These are phyloP conservation scores for Aspergillus unguis DNA, from an alignment of 2,329 filamentous ascomycete species.

Conservation along the genomic window DNA sequence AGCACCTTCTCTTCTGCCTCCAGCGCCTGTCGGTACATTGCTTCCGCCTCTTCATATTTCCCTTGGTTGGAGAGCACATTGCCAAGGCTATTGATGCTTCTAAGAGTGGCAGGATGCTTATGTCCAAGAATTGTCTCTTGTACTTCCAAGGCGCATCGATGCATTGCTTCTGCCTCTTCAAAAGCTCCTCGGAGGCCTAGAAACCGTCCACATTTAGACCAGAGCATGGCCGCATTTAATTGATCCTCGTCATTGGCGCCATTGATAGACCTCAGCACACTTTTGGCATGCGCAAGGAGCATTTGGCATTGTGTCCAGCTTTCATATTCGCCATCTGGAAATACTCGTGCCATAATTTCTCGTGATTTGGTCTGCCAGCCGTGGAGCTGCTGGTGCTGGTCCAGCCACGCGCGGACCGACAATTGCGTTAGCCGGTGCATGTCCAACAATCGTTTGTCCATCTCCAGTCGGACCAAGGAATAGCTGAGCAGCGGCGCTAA, in stretches of 20 bases:
- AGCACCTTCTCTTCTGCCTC: no score
- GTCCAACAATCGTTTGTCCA: conserved; percentile 14
- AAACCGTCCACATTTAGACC: no score
- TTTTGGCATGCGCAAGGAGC: neutral
- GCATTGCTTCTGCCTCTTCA: no score
- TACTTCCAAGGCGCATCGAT: no score
- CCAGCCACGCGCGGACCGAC: conserved; percentile 25
- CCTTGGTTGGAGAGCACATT: no score
- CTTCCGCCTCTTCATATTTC: neutral
- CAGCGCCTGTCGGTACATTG: neutral
- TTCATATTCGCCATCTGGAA: neutral
- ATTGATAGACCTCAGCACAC: no score
- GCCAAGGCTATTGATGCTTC: no score
- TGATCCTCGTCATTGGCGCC: no score
- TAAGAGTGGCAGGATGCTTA: no score
- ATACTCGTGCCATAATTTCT: neutral
- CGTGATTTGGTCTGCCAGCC: conserved; percentile 14
- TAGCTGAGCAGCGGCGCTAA: conserved; percentile 18
- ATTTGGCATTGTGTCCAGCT: neutral
- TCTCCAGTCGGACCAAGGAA: conserved; percentile 17
- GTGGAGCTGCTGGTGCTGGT: conserved; percentile 18
- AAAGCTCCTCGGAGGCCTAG: no score
- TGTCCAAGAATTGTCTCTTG: no score
- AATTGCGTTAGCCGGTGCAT: conserved; percentile 29
- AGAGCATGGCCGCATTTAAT: no score